Conservation (phyloP, 2,329 filamentous ascomycete species). For the Ceratocystis ficicola region DNA sequence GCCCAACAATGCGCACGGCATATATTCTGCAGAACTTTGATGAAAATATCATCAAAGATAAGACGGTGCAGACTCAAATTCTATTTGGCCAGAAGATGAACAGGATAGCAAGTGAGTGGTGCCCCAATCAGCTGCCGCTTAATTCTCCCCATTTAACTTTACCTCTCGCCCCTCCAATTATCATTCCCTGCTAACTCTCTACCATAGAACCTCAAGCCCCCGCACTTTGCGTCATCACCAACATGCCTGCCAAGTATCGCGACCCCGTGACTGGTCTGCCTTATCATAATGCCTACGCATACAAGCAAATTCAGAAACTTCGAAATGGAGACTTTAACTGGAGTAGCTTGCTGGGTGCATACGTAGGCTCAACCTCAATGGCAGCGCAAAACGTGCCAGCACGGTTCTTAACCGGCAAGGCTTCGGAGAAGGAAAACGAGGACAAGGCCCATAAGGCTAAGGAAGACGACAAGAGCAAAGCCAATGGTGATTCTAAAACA, state of each 20-base stretch:
- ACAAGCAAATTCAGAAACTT: constrained; percentile 67
- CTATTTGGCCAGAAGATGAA: constrained; percentile 48
- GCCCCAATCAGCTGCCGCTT: neutral
- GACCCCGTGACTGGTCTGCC: constrained; percentile 75
- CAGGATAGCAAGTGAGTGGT: constrained; percentile 41
- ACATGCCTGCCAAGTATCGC: constrained; percentile 65
- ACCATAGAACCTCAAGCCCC: constrained; percentile 38
- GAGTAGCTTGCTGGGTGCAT: constrained; percentile 70
- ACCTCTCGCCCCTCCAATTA: neutral
- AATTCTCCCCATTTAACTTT: neutral
- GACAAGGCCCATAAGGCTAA: neutral
- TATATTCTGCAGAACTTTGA: constrained; percentile 51
- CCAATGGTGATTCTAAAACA: neutral
- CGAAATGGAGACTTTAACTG: constrained; percentile 64
- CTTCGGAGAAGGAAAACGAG: neutral
- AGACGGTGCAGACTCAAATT: constrained; percentile 45
- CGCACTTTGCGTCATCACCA: constrained; percentile 68
- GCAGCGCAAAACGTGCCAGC: constrained; percentile 68
- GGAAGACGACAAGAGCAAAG: neutral
- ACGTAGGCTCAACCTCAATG: constrained; percentile 55
- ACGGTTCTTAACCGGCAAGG: constrained; percentile 44
- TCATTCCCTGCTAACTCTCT: neutral
- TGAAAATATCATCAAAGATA: constrained; percentile 43
- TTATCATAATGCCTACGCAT: constrained; percentile 69
- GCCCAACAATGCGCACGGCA: constrained; percentile 42